phyloP scores from a whole-genome alignment of 169 alveolate species.

The Eimeria praecox region DNA sequence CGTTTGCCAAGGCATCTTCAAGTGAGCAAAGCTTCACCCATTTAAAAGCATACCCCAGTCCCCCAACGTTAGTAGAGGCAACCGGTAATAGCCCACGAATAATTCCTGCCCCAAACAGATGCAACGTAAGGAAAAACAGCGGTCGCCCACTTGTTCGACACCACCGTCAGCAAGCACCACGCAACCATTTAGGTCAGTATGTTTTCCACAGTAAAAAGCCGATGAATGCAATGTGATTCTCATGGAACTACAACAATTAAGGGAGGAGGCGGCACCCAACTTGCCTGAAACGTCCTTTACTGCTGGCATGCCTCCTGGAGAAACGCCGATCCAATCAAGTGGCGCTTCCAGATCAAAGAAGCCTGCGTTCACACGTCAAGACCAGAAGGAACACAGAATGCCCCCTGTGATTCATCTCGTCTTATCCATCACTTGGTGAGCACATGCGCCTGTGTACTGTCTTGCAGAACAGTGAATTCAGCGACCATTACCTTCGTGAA shows the following conservation, averaged over 20 bases:
- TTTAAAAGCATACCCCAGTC: slow-evolving; percentile 14
- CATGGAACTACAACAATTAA: neutral
- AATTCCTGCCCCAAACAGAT: neutral
- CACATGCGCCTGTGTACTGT: neutral
- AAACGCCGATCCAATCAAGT: slow-evolving; percentile 74
- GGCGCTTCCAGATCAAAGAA: slow-evolving; percentile 65
- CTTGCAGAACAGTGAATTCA: neutral
- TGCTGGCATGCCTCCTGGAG: slow-evolving; percentile 79
- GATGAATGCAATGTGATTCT: neutral
- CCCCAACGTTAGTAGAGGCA: slow-evolving; percentile 25
- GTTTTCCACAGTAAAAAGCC: neutral
- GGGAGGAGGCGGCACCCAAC: neutral
- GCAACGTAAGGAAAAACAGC: neutral
- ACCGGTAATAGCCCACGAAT: slow-evolving; percentile 72
- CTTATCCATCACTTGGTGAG: neutral
- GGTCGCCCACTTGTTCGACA: neutral
- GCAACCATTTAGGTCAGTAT: neutral
- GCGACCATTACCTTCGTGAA: slow-evolving; percentile 20
- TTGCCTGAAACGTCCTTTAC: slow-evolving; percentile 70
- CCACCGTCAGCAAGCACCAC: neutral
- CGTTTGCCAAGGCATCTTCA: slow-evolving; percentile 6
- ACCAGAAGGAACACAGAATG: neutral
- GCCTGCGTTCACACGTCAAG: slow-evolving; percentile 3
- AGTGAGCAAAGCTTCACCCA: slow-evolving; percentile 67
- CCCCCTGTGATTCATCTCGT: neutral